Percentiles rank a stretch among this genome's conserved stretches.
Evolutionary conservation across 1,139 yeast genomes (phyloP).

Genomic region (Blastobotrys capitulatus): DNA sequence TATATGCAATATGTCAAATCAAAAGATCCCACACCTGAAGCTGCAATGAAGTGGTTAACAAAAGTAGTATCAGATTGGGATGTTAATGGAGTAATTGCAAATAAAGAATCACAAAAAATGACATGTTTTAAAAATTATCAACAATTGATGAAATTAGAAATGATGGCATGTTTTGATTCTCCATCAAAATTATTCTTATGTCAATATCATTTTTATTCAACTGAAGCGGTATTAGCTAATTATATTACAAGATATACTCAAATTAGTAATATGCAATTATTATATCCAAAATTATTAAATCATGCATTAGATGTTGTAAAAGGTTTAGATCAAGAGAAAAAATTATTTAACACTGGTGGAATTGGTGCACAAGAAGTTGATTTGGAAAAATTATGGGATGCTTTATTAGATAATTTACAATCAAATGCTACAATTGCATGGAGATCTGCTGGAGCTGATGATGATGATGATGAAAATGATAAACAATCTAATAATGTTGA

Average conservation of each 20-base stretch:
- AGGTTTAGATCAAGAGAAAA: background rate
- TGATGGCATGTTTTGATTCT: background rate
- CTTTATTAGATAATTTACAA: background rate
- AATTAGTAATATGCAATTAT: background rate
- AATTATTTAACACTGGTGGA: background rate
- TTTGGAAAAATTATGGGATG: slow-evolving; percentile 3
- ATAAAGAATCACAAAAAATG: background rate
- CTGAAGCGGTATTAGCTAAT: slow-evolving; percentile 1
- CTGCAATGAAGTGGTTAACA: background rate
- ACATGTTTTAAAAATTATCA: background rate
- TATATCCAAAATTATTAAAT: background rate
- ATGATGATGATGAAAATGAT: slow-evolving; percentile 1
- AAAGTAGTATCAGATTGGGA: background rate
- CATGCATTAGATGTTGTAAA: background rate
- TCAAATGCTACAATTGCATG: background rate
- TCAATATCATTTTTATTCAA: slow-evolving; percentile 7
- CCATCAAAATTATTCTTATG: slow-evolving; percentile 1
- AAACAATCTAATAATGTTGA: background rate
- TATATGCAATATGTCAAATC: background rate
- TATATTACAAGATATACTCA: slow-evolving; percentile 3
- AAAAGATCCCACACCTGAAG: background rate
- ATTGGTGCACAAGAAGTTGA: background rate
- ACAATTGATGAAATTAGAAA: background rate
- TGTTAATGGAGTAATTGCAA: background rate
- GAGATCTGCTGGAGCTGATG: background rate